phyloP scores from a whole-genome alignment of 2,329 filamentous ascomycete genomes.

The Phyllosticta citrichinensis region DNA sequence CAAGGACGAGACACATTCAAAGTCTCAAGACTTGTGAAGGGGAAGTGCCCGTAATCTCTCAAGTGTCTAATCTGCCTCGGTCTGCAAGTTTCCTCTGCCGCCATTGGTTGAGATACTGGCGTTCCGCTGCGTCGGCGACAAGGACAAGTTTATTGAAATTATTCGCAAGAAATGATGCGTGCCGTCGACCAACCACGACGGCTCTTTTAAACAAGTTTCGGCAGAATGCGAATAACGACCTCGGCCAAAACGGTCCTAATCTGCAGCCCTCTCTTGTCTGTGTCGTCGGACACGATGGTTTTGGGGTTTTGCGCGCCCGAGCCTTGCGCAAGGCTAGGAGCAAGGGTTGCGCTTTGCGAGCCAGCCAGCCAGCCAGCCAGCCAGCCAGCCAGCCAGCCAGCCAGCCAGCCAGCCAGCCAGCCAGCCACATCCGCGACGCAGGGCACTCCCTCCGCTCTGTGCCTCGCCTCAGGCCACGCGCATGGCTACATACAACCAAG shows the following conservation, averaged over 20 bases:
- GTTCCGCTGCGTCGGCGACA: neutral
- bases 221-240: neutral
- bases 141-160: neutral
- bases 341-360: neutral
- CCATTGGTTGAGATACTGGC: neutral
- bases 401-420: no score
- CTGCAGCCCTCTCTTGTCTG: neutral
- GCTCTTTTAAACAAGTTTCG: neutral
- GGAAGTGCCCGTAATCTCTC: neutral
- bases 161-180: neutral
- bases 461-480: neutral
- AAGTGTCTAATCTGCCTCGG: neutral
- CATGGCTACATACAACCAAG: neutral
- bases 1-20: neutral
- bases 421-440: neutral
- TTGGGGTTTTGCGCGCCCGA: neutral
- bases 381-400: no score
- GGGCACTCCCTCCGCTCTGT: neutral
- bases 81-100: neutral
- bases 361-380: neutral
- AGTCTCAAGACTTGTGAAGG: neutral
- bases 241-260: neutral
- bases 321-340: neutral
- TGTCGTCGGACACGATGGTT: neutral
- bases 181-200: neutral